Evolutionary conservation across 2,329 filamentous ascomycete genomes (phyloP).

Genomic region (Paecilomyces sp.): DNA sequence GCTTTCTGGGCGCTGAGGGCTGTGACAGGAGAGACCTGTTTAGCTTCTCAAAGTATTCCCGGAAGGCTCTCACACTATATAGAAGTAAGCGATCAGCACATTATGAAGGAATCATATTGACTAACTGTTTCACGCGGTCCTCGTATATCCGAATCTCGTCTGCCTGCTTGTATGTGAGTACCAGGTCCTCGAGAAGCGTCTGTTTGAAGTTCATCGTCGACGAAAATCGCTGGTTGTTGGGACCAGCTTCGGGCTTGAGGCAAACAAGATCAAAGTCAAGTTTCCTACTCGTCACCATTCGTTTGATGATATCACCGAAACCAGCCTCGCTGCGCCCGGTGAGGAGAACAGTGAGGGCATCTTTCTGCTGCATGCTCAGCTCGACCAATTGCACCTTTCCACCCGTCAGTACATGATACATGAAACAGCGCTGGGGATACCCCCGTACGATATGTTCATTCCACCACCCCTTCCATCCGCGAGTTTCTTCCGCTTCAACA

Average conservation of each 20-base stretch:
- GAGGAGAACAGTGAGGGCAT: conserved; percentile 75
- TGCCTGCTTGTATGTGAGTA: conserved; percentile 78
- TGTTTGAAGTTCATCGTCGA: conserved; percentile 94
- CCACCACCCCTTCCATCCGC: conserved; percentile 92
- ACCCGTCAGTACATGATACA: conserved; percentile 12
- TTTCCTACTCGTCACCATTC: conserved; percentile 68
- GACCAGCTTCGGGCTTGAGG: conserved; percentile 78
- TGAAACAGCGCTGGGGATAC: neutral
- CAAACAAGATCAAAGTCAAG: conserved; percentile 84
- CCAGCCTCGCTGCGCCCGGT: conserved; percentile 75
- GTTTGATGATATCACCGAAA: conserved; percentile 72
- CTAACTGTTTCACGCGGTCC: conserved; percentile 54
- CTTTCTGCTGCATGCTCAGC: conserved; percentile 75
- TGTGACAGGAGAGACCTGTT: conserved; percentile 53
- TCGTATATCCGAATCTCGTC: conserved; percentile 70
- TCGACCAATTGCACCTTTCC: conserved; percentile 61
- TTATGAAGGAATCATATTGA: neutral
- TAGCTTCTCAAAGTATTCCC: conserved; percentile 72
- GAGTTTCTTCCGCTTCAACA: conserved; percentile 69
- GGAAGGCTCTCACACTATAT: conserved; percentile 65
- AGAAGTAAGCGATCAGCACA: neutral
- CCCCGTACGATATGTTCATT: conserved; percentile 73
- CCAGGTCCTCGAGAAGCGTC: conserved; percentile 67
- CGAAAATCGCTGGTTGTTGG: conserved; percentile 67
- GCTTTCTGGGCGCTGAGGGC: conserved; percentile 47